Base-by-base conservation (phyloP, 306 rosid species). In the Acmispon strigosus region DNA sequence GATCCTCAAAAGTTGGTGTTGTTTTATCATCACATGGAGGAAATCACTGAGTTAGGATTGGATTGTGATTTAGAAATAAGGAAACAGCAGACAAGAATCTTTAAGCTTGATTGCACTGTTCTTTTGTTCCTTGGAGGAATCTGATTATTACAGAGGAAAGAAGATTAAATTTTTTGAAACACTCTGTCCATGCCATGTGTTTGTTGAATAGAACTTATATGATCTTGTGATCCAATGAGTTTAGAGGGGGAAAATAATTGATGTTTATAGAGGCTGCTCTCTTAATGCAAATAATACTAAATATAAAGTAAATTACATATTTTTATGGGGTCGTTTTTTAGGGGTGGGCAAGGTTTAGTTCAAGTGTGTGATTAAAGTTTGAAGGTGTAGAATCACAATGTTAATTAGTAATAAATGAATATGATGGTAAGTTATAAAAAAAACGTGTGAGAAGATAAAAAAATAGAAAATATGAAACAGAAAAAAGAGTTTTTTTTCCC, bases 31-130 rank as follows among this genome's bases (percentile, higher is more conserved):
- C 85, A 86, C 88, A 84, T 84, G 88, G 84, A 69, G 57, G 79
- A 73, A 58, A 54, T 51, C 60, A 64, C 45, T 76, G 39, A 18
- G 63, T 32, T 45, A 49, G 58, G 81, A 76, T 79, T 56, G 66
- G 72, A 48, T 59, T 75, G 76, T 43, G 75, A 84, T 70, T 76
- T 70, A 44, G 67, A 82, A 80, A 49, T 41, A 70, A 75, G 69
- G 66, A n/a, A 74, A 73, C 73, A 74, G 62, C 82, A 75, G 82
- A 79, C 88, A 84, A 81, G 80, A 79, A 89, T 83, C 87, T 52
- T 53, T 73, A 43, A 39, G 39, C 73, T 62, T 79, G 83, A 86
- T 82, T 73, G 78, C 84, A 55, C 36, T 83, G 79, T 69, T 76
- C 58, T 77, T 69, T 42, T 74, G 83, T 69, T 72, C 17, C 19